Conservation (phyloP, 2,329 filamentous ascomycete species). For the Albophoma yamanashiensis region DNA sequence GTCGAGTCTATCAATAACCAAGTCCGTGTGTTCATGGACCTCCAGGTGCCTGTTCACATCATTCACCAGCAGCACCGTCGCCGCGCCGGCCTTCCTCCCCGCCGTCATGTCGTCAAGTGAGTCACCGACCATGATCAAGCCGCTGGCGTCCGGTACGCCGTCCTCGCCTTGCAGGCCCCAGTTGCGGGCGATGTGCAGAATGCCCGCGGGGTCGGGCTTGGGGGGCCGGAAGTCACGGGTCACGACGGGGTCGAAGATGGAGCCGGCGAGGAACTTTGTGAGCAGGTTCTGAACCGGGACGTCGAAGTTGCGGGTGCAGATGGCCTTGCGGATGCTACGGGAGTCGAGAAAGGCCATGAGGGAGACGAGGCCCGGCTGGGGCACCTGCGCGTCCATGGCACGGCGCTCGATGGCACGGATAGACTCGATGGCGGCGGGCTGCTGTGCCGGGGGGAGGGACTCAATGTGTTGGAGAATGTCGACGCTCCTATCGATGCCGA, state of each 20-base stretch:
- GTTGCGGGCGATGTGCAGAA: slow-evolving; percentile 68
- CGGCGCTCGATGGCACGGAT: slow-evolving; percentile 70
- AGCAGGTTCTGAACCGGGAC: slow-evolving; percentile 66
- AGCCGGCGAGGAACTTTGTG: slow-evolving; percentile 57
- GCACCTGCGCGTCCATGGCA: slow-evolving; percentile 70
- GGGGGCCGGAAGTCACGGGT: slow-evolving; percentile 75
- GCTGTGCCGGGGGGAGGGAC: slow-evolving; percentile 49
- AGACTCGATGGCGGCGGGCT: slow-evolving; percentile 56
- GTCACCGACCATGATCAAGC: slow-evolving; percentile 60
- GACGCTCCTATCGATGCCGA: slow-evolving; percentile 58
- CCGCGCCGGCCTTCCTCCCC: slow-evolving; percentile 70
- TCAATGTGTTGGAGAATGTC: slow-evolving; percentile 91
- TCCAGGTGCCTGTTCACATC: slow-evolving; percentile 64
- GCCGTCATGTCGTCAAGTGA: slow-evolving; percentile 91
- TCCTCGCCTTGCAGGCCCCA: slow-evolving; percentile 50
- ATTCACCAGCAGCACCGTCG: slow-evolving; percentile 81
- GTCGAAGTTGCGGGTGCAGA: slow-evolving; percentile 93
- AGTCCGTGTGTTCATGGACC: slow-evolving; percentile 64
- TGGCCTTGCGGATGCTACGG: slow-evolving; percentile 59
- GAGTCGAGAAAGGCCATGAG: slow-evolving; percentile 77
- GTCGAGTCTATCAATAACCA: slow-evolving; percentile 61
- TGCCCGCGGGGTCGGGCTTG: slow-evolving; percentile 81
- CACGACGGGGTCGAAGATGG: slow-evolving; percentile 66
- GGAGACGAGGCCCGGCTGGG: slow-evolving; percentile 66
- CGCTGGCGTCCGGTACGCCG: slow-evolving; percentile 29